These are phyloP conservation scores for Escovopsis sp. DNA, from an alignment of 2,329 filamentous ascomycete species.

Conservation along the genomic window DNA sequence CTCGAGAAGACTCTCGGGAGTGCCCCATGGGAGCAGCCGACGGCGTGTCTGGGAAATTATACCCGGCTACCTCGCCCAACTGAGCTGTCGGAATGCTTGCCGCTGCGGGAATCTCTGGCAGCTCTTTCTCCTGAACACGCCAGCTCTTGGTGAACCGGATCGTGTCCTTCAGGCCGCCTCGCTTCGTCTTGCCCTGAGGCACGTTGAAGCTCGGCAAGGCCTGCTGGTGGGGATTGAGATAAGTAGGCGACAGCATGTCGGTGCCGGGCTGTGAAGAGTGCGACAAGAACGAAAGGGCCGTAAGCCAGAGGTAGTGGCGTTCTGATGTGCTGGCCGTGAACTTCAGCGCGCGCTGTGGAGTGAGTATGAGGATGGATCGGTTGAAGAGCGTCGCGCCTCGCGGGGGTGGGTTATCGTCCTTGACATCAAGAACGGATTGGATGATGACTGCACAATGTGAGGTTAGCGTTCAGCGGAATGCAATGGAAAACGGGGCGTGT, in stretches of 20 bases:
- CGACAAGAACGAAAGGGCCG: slow-evolving; percentile 83
- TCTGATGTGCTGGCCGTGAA: slow-evolving; percentile 77
- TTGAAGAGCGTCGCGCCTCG: slow-evolving; percentile 60
- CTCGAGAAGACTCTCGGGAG: slow-evolving; percentile 35
- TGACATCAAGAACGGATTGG: slow-evolving; percentile 92
- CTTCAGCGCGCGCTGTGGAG: slow-evolving; percentile 83
- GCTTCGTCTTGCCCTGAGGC: slow-evolving; percentile 30
- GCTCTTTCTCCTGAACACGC: slow-evolving; percentile 35
- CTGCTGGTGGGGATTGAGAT: slow-evolving; percentile 24
- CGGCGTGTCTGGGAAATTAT: slow-evolving; percentile 26
- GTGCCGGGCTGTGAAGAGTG: slow-evolving; percentile 74
- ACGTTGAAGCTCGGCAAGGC: slow-evolving; percentile 37
- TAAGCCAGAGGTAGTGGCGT: slow-evolving; percentile 89
- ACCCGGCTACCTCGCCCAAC: slow-evolving; percentile 21
- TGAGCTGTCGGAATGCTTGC: slow-evolving; percentile 23
- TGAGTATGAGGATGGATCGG: slow-evolving; percentile 87
- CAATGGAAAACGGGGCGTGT: not conserved
- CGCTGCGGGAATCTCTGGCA: slow-evolving; percentile 22
- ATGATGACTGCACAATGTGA: slow-evolving; percentile 58
- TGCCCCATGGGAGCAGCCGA: slow-evolving; percentile 20
- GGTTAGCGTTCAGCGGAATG: slow-evolving; percentile 1
- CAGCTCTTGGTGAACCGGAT: slow-evolving; percentile 73
- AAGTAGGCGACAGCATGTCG: slow-evolving; percentile 47
- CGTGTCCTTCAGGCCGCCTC: slow-evolving; percentile 62
- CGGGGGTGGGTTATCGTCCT: slow-evolving; percentile 77